These are phyloP conservation scores for Ceratobasidium sp. DNA, from an alignment of 1,284 basidiomycete species.

Conservation along the genomic window DNA sequence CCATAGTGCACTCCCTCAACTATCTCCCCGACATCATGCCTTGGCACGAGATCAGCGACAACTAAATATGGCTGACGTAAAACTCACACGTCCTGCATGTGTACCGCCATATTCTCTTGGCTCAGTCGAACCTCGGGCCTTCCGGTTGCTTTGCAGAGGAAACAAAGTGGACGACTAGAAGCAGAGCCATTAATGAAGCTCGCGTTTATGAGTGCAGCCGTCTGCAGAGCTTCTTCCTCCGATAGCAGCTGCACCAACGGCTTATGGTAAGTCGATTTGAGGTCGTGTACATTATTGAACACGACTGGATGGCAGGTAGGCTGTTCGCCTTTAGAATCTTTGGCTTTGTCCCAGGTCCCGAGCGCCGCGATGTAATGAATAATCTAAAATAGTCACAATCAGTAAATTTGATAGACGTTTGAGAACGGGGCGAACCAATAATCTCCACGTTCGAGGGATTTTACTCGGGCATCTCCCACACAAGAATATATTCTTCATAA, in stretches of 20 bases:
- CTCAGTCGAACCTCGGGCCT: background rate
- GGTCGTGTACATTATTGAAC: background rate
- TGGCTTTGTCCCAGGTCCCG: background rate
- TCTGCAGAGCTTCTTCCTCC: background rate
- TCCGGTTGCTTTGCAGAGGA: background rate
- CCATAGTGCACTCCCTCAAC: background rate
- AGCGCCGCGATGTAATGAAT: background rate
- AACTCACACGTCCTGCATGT: conserved; percentile 16
- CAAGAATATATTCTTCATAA: background rate
- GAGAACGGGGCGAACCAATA: background rate
- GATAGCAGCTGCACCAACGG: background rate
- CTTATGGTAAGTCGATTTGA: background rate
- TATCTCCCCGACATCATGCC: background rate
- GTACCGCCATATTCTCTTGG: background rate
- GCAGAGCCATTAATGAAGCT: background rate
- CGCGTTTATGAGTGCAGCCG: background rate
- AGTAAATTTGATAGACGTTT: no score
- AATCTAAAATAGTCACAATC: background rate
- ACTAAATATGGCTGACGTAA: no score
- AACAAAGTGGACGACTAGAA: background rate
- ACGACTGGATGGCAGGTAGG: background rate
- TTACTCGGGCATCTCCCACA: background rate
- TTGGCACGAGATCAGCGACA: background rate
- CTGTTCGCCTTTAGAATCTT: background rate
- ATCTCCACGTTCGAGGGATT: background rate